A percentile compares a stretch with the other conserved stretches of the same genome.
Evolutionary conservation across 441 rosid genomes (phyloP).

Genomic region (Cnidoscolus chayamansa): DNA sequence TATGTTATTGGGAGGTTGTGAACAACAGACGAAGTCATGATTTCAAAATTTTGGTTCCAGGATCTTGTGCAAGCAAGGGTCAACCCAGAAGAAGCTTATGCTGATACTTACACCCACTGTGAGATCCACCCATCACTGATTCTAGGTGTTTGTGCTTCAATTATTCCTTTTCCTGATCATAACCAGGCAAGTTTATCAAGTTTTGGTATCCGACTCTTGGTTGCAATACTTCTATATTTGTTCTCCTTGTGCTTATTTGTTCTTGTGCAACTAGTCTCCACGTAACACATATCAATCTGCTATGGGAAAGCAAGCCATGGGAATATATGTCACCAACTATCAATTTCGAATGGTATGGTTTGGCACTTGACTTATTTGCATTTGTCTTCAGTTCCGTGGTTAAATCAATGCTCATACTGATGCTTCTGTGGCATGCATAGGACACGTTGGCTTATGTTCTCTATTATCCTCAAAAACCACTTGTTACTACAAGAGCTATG

Average conservation of each 20-base stretch:
- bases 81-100: slow-evolving; percentile 74
- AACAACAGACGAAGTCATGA: slow-evolving; percentile 15
- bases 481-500: slow-evolving; percentile 98
- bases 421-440: slow-evolving; percentile 36
- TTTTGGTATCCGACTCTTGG: slow-evolving; percentile 7
- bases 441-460: slow-evolving; percentile 97
- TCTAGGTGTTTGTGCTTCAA: slow-evolving; percentile 96
- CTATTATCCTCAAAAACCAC: slow-evolving; percentile 96
- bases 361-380: not conserved
- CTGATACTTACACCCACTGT: slow-evolving; percentile 91
- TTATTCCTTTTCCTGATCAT: slow-evolving; percentile 98
- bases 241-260: slow-evolving; percentile 14
- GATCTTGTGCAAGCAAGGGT: slow-evolving; percentile 90
- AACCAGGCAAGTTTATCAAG: slow-evolving; percentile 61
- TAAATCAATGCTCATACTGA: not conserved
- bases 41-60: slow-evolving; percentile 36
- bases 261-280: slow-evolving; percentile 63
- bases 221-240: not conserved
- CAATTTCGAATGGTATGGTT: slow-evolving; percentile 85
- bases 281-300: slow-evolving; percentile 99
- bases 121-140: slow-evolving; percentile 97
- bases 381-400: not conserved
- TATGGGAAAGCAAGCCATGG: slow-evolving; percentile 99
- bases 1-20: slow-evolving; percentile 5
- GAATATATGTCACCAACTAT: slow-evolving; percentile 95